These are phyloP conservation scores for Candolleomyces eurysporus DNA, from an alignment of 768 basidiomycete genomes.

Conservation along the genomic window DNA sequence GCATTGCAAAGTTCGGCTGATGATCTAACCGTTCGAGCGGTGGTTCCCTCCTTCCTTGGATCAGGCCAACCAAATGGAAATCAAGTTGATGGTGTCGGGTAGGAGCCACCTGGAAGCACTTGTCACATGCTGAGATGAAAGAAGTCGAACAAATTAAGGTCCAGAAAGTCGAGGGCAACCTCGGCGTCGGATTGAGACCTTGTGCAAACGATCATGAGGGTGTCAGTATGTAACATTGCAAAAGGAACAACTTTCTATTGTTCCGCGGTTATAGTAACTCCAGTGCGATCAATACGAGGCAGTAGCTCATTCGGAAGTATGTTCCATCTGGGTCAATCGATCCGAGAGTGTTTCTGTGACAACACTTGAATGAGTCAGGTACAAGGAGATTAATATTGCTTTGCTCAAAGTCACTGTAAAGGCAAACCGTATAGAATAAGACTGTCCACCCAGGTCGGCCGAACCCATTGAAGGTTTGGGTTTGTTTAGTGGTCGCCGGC, in stretches of 20 bases:
- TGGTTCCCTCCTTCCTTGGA: conserved; percentile 5
- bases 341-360: background rate
- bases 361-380: background rate
- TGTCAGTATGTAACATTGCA: background rate
- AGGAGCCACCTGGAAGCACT: background rate
- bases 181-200: conserved; percentile 40
- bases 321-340: background rate
- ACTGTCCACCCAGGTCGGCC: background rate
- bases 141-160: conserved; percentile 22
- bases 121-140: background rate
- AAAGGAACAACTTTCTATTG: background rate
- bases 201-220: conserved; percentile 34
- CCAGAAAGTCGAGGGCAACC: conserved; percentile 41
- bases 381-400: background rate
- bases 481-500: background rate
- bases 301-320: conserved; percentile 4
- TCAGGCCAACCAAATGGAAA: conserved; percentile 6
- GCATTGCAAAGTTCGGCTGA: background rate
- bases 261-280: background rate
- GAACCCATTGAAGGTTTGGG: background rate
- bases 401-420: background rate
- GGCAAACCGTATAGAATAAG: background rate
- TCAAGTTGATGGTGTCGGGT: conserved; percentile 3
- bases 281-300: background rate
- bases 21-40: conserved; percentile 6